Evolutionary conservation across 768 basidiomycete genomes (phyloP).

Genomic region (Suillus placidus): DNA sequence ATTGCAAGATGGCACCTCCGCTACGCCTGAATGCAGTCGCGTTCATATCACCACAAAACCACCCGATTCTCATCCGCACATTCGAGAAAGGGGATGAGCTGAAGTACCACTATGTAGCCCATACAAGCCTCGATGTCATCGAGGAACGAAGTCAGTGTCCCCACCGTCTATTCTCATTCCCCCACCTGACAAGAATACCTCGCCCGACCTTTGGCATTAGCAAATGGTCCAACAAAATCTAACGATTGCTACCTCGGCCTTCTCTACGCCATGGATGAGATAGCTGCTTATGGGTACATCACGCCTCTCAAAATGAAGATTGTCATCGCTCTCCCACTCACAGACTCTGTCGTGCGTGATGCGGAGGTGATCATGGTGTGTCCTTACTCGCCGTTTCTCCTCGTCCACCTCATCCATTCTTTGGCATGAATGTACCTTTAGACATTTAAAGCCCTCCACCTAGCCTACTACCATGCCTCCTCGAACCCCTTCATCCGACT

Average conservation of each 20-base stretch:
- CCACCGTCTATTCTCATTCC: slow-evolving; percentile 3
- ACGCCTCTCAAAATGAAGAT: slow-evolving; percentile 90
- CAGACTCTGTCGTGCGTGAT: slow-evolving; percentile 82
- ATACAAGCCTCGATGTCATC: slow-evolving; percentile 87
- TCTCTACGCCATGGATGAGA: slow-evolving; percentile 89
- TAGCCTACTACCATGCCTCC: slow-evolving; percentile 81
- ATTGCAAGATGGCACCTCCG: slow-evolving; percentile 57
- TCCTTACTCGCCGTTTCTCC: slow-evolving; percentile 8
- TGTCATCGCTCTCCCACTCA: slow-evolving; percentile 74
- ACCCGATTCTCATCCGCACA: slow-evolving; percentile 74
- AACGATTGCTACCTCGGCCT: slow-evolving; percentile 84
- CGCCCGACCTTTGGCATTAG: slow-evolving; percentile 14
- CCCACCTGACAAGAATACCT: not conserved
- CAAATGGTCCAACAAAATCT: slow-evolving; percentile 53
- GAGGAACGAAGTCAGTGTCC: slow-evolving; percentile 80
- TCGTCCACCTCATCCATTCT: not conserved
- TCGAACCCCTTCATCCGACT: slow-evolving; percentile 86
- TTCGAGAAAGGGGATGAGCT: slow-evolving; percentile 65
- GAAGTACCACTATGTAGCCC: slow-evolving; percentile 91
- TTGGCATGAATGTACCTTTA: slow-evolving; percentile 31
- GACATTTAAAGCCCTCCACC: slow-evolving; percentile 89
- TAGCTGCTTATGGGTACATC: slow-evolving; percentile 90
- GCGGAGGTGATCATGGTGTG: slow-evolving; percentile 75
- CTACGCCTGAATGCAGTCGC: slow-evolving; percentile 80
- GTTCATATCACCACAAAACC: slow-evolving; percentile 83